Percentiles rank a stretch among this genome's conserved stretches.
Conservation (phyloP, 306 rosid genomes). For the Cyclanthera cordifolia region DNA sequence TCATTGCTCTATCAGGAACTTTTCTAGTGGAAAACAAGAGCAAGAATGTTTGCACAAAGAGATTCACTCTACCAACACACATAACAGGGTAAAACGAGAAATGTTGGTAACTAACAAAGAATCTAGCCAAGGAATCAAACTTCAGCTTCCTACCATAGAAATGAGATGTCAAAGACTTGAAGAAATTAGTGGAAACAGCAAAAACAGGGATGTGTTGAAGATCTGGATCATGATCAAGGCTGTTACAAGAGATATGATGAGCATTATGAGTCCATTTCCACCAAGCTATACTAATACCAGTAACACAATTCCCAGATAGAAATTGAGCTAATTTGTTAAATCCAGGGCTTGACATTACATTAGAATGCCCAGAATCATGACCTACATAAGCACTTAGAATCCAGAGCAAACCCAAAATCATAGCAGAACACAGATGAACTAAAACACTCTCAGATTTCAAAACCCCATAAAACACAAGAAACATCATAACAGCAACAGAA, state of each 20-base stretch:
- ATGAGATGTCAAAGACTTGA: slow-evolving; percentile 18
- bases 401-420: slow-evolving; percentile 26
- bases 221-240: slow-evolving; percentile 32
- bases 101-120: slow-evolving; percentile 27
- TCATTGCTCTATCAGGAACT: slow-evolving; percentile 17
- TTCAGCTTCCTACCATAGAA: slow-evolving; percentile 24
- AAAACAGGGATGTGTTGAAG: slow-evolving; percentile 31
- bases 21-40: slow-evolving; percentile 16
- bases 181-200: slow-evolving; percentile 17
- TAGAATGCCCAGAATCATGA: slow-evolving; percentile 30
- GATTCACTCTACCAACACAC: slow-evolving; percentile 25
- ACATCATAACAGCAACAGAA: slow-evolving; percentile 9
- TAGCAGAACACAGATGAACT: slow-evolving; percentile 22
- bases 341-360: slow-evolving; percentile 16
- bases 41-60: slow-evolving; percentile 26
- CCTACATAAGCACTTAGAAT: slow-evolving; percentile 26
- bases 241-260: slow-evolving; percentile 32
- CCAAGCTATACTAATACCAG: slow-evolving; percentile 37
- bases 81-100: slow-evolving; percentile 29
- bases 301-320: slow-evolving; percentile 25
- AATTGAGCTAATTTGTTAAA: slow-evolving; percentile 23
- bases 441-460: slow-evolving; percentile 22
- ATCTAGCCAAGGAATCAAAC: slow-evolving; percentile 25
- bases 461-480: slow-evolving; percentile 20
- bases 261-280: slow-evolving; percentile 42